Percentiles rank a stretch among this genome's conserved stretches.
These are phyloP conservation scores for Lecanicillium sp. DNA, from an alignment of 2,329 filamentous ascomycete genomes.

Conservation along the genomic window DNA sequence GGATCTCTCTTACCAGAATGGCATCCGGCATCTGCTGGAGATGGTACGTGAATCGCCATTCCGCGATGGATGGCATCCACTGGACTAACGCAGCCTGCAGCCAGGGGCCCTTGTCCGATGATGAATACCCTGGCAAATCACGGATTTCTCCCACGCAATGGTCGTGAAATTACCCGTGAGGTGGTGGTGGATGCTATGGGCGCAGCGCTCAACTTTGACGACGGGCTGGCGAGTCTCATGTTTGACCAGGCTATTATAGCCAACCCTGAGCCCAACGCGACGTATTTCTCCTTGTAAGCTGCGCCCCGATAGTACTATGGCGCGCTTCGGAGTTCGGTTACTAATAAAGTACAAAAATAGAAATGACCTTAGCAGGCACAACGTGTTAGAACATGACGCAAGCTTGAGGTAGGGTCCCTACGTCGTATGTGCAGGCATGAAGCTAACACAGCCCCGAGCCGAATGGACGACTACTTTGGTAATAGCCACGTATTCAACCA, in stretches of 20 bases:
- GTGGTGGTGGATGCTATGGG: constrained; percentile 29
- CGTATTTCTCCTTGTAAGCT: constrained; percentile 28
- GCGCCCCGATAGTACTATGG: background rate
- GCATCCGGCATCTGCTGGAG: too few species aligned
- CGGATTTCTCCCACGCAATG: constrained; percentile 37
- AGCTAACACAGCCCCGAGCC: constrained; percentile 19
- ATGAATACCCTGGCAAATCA: constrained; percentile 46
- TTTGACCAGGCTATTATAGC: constrained; percentile 32
- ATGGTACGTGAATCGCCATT: too few species aligned
- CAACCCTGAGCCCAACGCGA: constrained; percentile 37
- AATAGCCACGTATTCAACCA: constrained; percentile 45
- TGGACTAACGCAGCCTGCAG: constrained; percentile 11
- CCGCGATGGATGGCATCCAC: too few species aligned
- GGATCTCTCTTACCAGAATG: too few species aligned
- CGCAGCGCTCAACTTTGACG: constrained; percentile 34
- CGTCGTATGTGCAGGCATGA: background rate
- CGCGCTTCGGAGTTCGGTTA: background rate
- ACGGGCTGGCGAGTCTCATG: constrained; percentile 29
- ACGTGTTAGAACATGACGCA: constrained; percentile 41
- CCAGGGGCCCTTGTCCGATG: constrained; percentile 40
- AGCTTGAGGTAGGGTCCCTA: constrained; percentile 27
- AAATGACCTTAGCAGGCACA: constrained; percentile 36
- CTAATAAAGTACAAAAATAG: constrained; percentile 8
- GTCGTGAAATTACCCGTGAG: constrained; percentile 30
- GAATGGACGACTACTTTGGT: constrained; percentile 41